Evolutionary conservation across 2,329 filamentous ascomycete species (phyloP), one percentile per base, ranked within the genome.

Genomic region (Diaporthe sp.): DNA sequence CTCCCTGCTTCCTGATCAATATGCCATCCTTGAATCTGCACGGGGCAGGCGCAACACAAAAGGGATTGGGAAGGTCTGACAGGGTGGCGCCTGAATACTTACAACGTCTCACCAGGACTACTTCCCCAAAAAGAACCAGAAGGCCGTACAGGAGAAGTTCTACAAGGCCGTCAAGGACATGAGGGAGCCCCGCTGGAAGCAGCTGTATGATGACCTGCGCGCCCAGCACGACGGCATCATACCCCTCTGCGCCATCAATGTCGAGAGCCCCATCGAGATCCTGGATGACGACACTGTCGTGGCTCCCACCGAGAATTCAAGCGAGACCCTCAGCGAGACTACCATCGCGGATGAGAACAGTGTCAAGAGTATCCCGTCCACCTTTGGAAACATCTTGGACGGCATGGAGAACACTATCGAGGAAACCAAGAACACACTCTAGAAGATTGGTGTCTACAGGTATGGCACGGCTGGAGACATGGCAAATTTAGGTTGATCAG

Each of bases 101-200:
- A 62, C 59, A 15, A 37, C 28, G n/a, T 5, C 31, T 7, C 6
- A 17, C 12, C 10, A 49, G 71, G 9, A 44, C 4, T 19, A n/a
- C 3, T 65, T 57, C 19, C 58, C 71, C 3, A 6, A 22, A 5
- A 73, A 55, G 71, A 65, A 42, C 17, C 46, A 46, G 17, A 73
- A 57, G 34, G 46, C 71, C 1, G 59, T 39, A 7, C 71, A 65
- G 25, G 34, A 57, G 25, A 73, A 57, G 37, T 73, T 73, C 58
- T 73, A 73, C 49, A 42, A 73, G 25, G 1, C 46, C n/a, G 13
- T 46, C 10, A 57, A 65, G 17, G 46, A 73, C 37, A 19, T 17
- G 1, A n/a, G 34, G 6, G 55, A 39, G 3, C 19, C 44, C 8
- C 57, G 22, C 10, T 73, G 70, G 70, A 73, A 34, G 34, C 8